A percentile compares a stretch with the other conserved stretches of the same genome.
Evolutionary conservation across 2,329 filamentous ascomycete species (phyloP).

Genomic region (Amphichorda felina): DNA sequence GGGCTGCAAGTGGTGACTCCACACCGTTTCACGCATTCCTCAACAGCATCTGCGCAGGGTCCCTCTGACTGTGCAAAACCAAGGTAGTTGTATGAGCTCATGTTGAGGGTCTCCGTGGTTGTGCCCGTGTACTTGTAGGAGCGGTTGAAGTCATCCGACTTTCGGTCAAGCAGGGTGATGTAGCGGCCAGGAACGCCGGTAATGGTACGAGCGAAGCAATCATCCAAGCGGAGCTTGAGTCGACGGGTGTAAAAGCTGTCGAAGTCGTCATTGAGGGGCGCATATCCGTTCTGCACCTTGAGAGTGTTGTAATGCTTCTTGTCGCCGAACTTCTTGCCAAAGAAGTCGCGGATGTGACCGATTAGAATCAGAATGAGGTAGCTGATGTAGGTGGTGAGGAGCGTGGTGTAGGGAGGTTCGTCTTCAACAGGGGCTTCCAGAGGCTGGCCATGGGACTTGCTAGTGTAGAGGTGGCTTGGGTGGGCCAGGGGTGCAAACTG

Average conservation of each 20-base stretch:
- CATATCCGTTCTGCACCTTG: conserved; percentile 77
- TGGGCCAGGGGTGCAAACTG: conserved; percentile 84
- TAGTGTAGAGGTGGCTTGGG: conserved; percentile 76
- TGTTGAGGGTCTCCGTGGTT: conserved; percentile 87
- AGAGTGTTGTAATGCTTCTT: conserved; percentile 73
- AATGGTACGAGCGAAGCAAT: conserved; percentile 87
- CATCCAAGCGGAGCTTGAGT: conserved; percentile 88
- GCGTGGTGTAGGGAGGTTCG: conserved; percentile 91
- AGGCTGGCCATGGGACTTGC: conserved; percentile 70
- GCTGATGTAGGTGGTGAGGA: conserved; percentile 96
- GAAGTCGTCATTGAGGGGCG: conserved; percentile 93
- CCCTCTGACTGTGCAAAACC: conserved; percentile 97
- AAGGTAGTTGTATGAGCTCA: conserved; percentile 99
- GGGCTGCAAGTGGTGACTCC: conserved; percentile 76
- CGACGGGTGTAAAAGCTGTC: conserved; percentile 96
- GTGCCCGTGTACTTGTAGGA: conserved; percentile 84
- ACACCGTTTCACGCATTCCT: conserved; percentile 74
- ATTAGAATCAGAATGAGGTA: conserved; percentile 94
- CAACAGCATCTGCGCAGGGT: conserved; percentile 86
- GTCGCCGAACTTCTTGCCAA: conserved; percentile 88
- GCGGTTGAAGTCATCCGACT: conserved; percentile 82
- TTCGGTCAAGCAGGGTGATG: conserved; percentile 86
- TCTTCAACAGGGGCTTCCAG: conserved; percentile 82
- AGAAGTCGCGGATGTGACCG: conserved; percentile 92
- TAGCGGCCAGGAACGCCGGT: conserved; percentile 89